These are phyloP conservation scores for Tricholoma terreum DNA, from an alignment of 768 basidiomycete genomes.

Conservation along the genomic window DNA sequence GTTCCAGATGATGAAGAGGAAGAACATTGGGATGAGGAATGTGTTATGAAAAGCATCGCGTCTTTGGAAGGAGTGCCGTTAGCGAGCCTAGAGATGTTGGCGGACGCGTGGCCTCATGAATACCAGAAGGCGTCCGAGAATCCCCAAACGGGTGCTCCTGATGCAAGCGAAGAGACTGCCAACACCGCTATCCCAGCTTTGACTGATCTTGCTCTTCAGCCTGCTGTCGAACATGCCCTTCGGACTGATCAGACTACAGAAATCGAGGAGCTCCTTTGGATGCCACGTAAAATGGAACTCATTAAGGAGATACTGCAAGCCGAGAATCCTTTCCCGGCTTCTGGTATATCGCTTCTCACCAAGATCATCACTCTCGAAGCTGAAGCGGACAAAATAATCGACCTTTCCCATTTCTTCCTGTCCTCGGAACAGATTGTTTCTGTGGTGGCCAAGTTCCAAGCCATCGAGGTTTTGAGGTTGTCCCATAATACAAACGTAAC, in stretches of 20 bases:
- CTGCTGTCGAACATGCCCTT: conserved; percentile 24
- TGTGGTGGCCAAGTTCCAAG: conserved; percentile 4
- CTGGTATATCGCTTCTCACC: conserved; percentile 21
- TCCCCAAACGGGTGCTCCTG: not conserved
- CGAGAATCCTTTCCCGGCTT: conserved; percentile 23
- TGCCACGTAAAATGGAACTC: conserved; percentile 24
- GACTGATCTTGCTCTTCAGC: conserved; percentile 23
- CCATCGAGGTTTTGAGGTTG: conserved; percentile 21
- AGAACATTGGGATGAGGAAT: conserved; percentile 14
- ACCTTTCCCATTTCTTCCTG: conserved; percentile 25
- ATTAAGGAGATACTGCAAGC: conserved; percentile 18
- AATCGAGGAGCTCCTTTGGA: conserved; percentile 26
- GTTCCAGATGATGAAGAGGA: conserved; percentile 1
- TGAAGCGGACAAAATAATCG: conserved; percentile 9
- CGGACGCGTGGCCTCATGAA: conserved; percentile 24
- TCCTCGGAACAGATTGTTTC: conserved; percentile 21
- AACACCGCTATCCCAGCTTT: conserved; percentile 19
- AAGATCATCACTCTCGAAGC: conserved; percentile 13
- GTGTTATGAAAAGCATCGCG: conserved; percentile 10
- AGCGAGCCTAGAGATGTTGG: conserved; percentile 18
- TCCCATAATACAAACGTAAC: conserved; percentile 25
- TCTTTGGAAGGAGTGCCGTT: conserved; percentile 13
- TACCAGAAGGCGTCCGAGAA: conserved; percentile 6
- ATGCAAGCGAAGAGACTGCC: not conserved
- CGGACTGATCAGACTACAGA: conserved; percentile 17